Evolutionary conservation across 768 basidiomycete genomes (phyloP), one percentile per base, ranked within the genome.

Genomic region (Tylopilus plumbeoviolaceoides): DNA sequence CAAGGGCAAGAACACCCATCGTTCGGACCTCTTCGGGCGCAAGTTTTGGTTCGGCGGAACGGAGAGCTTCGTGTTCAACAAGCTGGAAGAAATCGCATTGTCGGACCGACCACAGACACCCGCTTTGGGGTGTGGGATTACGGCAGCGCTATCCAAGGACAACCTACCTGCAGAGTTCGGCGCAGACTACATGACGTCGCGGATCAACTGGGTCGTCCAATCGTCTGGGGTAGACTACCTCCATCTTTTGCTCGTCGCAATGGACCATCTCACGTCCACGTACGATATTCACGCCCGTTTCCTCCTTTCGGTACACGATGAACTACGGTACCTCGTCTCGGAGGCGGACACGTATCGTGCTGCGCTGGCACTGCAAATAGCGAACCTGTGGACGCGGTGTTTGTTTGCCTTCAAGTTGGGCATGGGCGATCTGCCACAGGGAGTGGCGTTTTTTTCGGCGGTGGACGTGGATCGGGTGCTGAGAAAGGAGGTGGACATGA

Each of bases 201-300:
- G 97, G 40, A 95, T 98, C 73, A 99, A 99, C 65, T 98, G 97
- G 97, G 97, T 95, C 45, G 97, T 98, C 7, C 97, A 98, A 63
- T 98, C 95, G 4, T 97, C 94, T 0, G 97, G 95, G 4, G 95
- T 98, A 40, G 97, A 98, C 69, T 98, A 99, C 65, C 85, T 98
- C 9, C 97, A 99, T 63, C 83, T 99, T 36, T 81, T 98, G 54
- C 92, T 99, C 63, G 91, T 95, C 44, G 82, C 92, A 6, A 98
- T 98, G 95, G 83, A 93, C 55, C 78, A 95, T 66, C 81, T 99
- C 35, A 84, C 87, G 51, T 68, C 71, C 42, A 85, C 82, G 49
- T 98, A 95, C 72, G 72, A 80, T 59, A 97, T 98, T 63, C 63
- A 87, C 11, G 95, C 95, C 2, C 82, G 97, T 7, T 99, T 95